These are phyloP conservation scores for Septoria linicola DNA, from an alignment of 2,329 filamentous ascomycete genomes.

Conservation along the genomic window DNA sequence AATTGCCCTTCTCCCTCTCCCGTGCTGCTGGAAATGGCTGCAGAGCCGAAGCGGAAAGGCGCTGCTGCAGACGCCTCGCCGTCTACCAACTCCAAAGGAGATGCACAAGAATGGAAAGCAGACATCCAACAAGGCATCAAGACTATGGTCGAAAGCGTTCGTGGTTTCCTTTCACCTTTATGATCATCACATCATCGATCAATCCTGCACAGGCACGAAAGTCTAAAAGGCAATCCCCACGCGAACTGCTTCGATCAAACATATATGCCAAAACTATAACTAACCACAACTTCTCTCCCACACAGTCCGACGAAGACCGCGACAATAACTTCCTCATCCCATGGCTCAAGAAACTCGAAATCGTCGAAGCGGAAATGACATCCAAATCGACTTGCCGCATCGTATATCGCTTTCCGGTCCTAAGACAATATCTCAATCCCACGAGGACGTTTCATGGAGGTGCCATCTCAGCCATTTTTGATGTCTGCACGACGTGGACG, in stretches of 20 bases:
- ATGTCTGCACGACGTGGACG: conserved; percentile 26
- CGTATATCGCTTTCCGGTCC: conserved; percentile 28
- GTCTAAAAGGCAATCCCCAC: too few species aligned
- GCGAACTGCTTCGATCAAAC: too few species aligned
- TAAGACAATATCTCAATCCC: conserved; percentile 29
- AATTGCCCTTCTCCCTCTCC: background rate
- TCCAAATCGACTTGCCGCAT: conserved; percentile 19
- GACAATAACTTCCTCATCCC: conserved; percentile 24
- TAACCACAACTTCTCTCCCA: background rate
- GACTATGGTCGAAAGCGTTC: conserved; percentile 8
- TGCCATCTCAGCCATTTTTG: conserved; percentile 27
- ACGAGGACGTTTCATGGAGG: conserved; percentile 29
- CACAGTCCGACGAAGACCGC: conserved; percentile 15
- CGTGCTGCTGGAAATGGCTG: background rate
- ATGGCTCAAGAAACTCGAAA: conserved; percentile 24
- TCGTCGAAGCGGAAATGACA: conserved; percentile 22
- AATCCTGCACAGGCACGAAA: too few species aligned
- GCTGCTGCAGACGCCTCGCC: background rate
- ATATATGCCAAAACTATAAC: background rate
- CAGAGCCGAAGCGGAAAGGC: background rate
- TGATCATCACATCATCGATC: too few species aligned
- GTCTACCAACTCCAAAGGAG: too few species aligned
- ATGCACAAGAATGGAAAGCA: background rate
- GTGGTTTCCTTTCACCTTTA: background rate
- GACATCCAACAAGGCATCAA: conserved; percentile 1